Percentiles rank a stretch among this genome's conserved stretches.
Evolutionary conservation across 78 protist genomes (phyloP).

Genomic region (Isochrysis galbana): DNA sequence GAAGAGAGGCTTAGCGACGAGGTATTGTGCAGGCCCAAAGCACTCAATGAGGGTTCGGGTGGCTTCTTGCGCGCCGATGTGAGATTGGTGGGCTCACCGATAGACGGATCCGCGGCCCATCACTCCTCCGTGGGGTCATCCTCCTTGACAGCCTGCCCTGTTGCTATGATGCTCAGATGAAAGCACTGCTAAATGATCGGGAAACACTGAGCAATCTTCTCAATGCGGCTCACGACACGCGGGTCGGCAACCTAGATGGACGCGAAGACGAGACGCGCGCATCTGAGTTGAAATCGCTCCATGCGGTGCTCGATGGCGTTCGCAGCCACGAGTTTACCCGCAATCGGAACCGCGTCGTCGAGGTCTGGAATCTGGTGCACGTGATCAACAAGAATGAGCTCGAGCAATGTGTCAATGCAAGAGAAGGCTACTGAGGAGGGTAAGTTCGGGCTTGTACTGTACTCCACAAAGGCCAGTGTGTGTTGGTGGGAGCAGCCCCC

Average conservation of each 20-base stretch:
- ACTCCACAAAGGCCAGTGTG: too few species aligned
- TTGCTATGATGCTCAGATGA: not conserved
- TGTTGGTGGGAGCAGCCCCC: too few species aligned
- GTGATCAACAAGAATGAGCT: not conserved
- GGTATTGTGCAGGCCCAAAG: too few species aligned
- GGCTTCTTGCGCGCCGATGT: not conserved
- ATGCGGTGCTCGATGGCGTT: not conserved
- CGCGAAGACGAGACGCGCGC: not conserved
- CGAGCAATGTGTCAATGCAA: too few species aligned
- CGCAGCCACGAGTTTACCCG: not conserved
- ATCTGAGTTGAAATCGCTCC: not conserved
- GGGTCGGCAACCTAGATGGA: not conserved
- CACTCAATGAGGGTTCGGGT: too few species aligned
- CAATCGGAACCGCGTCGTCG: conserved; percentile 19
- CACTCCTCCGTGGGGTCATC: not conserved
- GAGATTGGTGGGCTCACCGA: too few species aligned
- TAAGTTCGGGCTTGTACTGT: too few species aligned
- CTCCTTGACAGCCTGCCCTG: not conserved
- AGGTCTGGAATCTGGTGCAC: conserved; percentile 3
- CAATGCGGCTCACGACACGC: not conserved
- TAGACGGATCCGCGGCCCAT: too few species aligned
- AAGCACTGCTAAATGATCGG: not conserved
- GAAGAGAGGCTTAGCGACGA: too few species aligned
- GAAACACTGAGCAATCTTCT: not conserved
- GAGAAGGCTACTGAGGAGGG: too few species aligned